phyloP scores from a whole-genome alignment of 2,329 filamentous ascomycete genomes.

The Cordyceps javanica region DNA sequence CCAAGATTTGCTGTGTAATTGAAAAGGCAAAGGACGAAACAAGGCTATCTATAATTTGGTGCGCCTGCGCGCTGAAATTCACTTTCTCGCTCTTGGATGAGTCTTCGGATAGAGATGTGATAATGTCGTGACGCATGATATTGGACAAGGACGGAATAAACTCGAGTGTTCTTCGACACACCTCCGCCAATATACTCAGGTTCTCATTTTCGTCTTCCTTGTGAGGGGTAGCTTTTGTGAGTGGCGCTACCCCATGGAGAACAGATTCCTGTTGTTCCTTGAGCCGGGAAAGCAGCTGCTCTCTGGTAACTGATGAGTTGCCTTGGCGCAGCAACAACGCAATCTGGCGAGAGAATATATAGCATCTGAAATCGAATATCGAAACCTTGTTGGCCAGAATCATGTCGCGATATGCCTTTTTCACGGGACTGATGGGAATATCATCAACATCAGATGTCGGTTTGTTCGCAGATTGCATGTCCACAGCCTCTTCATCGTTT shows the following conservation, averaged over 20 bases:
- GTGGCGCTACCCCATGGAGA: constrained; percentile 50
- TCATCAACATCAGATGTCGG: constrained; percentile 41
- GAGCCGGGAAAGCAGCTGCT: constrained; percentile 56
- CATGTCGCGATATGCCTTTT: constrained; percentile 82
- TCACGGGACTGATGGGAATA: constrained; percentile 55
- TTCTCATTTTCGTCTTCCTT: constrained; percentile 63
- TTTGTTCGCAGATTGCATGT: constrained; percentile 41
- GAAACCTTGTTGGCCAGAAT: constrained; percentile 95
- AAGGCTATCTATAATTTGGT: constrained; percentile 62
- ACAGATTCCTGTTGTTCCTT: constrained; percentile 56
- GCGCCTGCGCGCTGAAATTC: constrained; percentile 30
- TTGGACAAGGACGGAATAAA: constrained; percentile 79
- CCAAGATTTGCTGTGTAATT: constrained; percentile 68
- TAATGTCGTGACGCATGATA: constrained; percentile 72
- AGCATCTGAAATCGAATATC: constrained; percentile 89
- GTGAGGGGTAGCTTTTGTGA: constrained; percentile 38
- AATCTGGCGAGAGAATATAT: constrained; percentile 87
- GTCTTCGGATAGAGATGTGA: constrained; percentile 49
- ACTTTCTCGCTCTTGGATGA: constrained; percentile 30
- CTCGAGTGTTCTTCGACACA: constrained; percentile 74
- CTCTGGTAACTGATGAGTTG: constrained; percentile 60
- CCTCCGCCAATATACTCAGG: constrained; percentile 72
- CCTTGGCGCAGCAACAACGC: constrained; percentile 74
- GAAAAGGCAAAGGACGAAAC: constrained; percentile 75
- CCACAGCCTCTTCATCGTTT: constrained; percentile 39